Evolutionary conservation across 2,329 filamentous ascomycete genomes (phyloP).

Genomic region (Parastagonospora nodorum): DNA sequence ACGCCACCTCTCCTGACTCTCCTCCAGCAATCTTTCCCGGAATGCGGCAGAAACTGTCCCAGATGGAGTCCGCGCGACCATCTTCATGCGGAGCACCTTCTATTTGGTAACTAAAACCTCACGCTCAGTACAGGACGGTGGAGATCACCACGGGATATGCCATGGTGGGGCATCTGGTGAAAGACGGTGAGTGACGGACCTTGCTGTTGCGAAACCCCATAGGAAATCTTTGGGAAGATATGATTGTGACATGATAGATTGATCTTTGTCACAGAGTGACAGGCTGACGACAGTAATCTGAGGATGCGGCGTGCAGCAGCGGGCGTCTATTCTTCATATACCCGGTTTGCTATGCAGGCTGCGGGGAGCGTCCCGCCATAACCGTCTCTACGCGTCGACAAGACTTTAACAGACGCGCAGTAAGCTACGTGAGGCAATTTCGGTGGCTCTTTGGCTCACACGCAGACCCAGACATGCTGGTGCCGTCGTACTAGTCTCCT

Average conservation of each 20-base stretch:
- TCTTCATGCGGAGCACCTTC: constrained; percentile 77
- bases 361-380: constrained; percentile 45
- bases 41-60: constrained; percentile 85
- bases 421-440: constrained; percentile 30
- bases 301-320: constrained; percentile 9
- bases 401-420: constrained; percentile 28
- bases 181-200: constrained; percentile 36
- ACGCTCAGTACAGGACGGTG: constrained; percentile 24
- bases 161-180: constrained; percentile 31
- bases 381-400: constrained; percentile 40
- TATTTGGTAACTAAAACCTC: constrained; percentile 75
- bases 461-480: constrained; percentile 21
- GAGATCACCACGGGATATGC: constrained; percentile 5
- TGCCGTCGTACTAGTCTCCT: constrained; percentile 23
- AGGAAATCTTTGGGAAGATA: constrained; percentile 47
- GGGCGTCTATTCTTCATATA: constrained; percentile 42
- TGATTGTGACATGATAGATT: constrained; percentile 40
- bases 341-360: constrained; percentile 25
- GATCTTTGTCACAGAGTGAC: constrained; percentile 8
- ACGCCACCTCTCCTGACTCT: constrained; percentile 75
- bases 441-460: constrained; percentile 18
- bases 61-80: constrained; percentile 81
- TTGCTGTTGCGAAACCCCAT: constrained; percentile 51
- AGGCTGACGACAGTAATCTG: constrained; percentile 8
- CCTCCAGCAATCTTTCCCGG: constrained; percentile 83